Base-by-base conservation (phyloP, 1,284 basidiomycete genomes). In the Thelephora terrestris region DNA sequence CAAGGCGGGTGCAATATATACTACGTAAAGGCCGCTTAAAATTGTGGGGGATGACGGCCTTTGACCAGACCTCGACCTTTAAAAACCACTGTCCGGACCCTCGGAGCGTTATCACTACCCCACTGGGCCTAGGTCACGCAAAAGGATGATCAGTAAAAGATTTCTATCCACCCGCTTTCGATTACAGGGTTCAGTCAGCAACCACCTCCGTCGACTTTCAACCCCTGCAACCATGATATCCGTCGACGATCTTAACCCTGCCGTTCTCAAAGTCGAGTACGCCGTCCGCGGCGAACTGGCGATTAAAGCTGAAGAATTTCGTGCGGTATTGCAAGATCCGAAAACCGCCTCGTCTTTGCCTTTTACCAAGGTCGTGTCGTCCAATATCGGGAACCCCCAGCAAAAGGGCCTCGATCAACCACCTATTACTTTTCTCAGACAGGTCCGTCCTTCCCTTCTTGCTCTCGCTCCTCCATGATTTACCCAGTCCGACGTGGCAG, bases 301-400 rank as follows among this genome's bases (percentile, higher is more conserved):
- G 14, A 89, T 93, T 71, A 90, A 86, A 63, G 93, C 95, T 2
- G 93, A 97, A 68, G 73, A 83, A 54, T 85, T 90, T 59, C 75
- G 82, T 51, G 81, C 81, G 46, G 66, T 73, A 57, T 79, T 95
- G 58, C 76, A 79, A 60, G 65, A 74, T 35, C 65, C 68, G 7
- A 64, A 73, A 20, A 37, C 51, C 69, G 14, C 20, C 5, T 25
- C 79, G 51, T 69, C 71, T 20, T 75, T 98, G 17, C 91, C 92
- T 20, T 99, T 98, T 64, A 77, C 83, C 61, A 81, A 82, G 57
- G 77, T 99, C 65, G 92, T 98, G 63, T 90, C 83, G 21, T 91
- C 92, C 55, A 99, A 99, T 70, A 99, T 99, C 51, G 95, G 95
- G 7, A 99, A 99, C 64, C 95, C 95, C 0, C 95, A 99, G 69